Evolutionary conservation across 805 yeast species (phyloP), one percentile per base, ranked within the genome.

Genomic region (Candida koratica): DNA sequence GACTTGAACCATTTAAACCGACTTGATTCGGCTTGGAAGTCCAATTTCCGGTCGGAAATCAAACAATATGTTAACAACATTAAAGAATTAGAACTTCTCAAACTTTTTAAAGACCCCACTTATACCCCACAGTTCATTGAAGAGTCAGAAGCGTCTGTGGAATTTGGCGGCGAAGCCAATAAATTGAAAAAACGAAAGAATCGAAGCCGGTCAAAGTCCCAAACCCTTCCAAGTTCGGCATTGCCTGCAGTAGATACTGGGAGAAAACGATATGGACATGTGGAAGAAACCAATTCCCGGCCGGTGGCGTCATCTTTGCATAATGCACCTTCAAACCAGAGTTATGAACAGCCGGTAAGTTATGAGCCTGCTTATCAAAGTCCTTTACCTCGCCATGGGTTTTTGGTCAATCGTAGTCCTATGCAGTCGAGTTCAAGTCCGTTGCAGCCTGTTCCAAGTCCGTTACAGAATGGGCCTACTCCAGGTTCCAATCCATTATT

Each of bases 91-190:
- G 70, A 66, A 28, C 37, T 45, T 12, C 48, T 54, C n/a, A 58
- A 54, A 24, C 40, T 41, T 6, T 47, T 45, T 16, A 38, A 26
- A 3, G 60, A 61, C 35, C 42, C 46, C 2, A 38, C 34, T 14
- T 65, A 66, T 40, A 57, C 56, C 31, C 64, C 69, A 2, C 45
- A 46, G 6, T 52, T 47, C 33, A 34, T 60, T 35, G 54, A 56
- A 6, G 71, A 66, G 38, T 50, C 57, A 38, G 60, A 55, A 36
- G 69, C 69, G 4, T 56, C 66, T 27, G 46, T 63, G 29, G 61
- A 58, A 22, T 66, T 64, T 51, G 71, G 69, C 1, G 70, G 71
- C 5, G 50, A 44, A 33, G 43, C 44, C 28, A 58, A 57, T 40
- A 64, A 64, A 14, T 18, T 38, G 22, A 10, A 12, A 9, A 40